Conservation (phyloP, 768 basidiomycete genomes). For the Lentinula raphanica region DNA sequence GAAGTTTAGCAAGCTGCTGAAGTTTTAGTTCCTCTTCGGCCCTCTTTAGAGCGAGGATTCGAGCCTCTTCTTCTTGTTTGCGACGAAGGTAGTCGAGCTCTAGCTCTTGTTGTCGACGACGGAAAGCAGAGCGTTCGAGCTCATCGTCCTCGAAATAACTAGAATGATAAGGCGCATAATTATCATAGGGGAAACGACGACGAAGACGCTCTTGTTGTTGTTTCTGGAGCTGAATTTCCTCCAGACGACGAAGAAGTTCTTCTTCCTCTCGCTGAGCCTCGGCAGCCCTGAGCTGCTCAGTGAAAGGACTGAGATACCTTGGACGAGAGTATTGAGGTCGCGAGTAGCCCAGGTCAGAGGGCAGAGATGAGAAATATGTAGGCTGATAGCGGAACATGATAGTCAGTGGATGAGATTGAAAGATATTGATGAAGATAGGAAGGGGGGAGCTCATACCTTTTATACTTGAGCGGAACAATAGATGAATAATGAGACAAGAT, state of each 20-base stretch:
- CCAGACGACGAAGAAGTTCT: constrained; percentile 9
- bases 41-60: constrained; percentile 1
- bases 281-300: constrained; percentile 27
- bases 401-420: not conserved
- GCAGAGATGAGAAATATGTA: not conserved
- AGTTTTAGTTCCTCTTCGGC: not conserved
- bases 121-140: not conserved
- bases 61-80: not conserved
- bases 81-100: not conserved
- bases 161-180: not conserved
- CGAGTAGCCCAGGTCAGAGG: not conserved
- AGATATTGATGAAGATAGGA: not conserved
- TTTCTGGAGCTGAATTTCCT: constrained; percentile 18
- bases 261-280: constrained; percentile 16
- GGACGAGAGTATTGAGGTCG: constrained; percentile 22
- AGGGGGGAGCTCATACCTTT: not conserved
- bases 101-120: not conserved
- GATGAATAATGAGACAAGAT: not conserved
- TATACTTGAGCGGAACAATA: not conserved
- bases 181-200: not conserved
- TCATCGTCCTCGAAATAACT: not conserved
- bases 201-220: not conserved
- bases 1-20: not conserved
- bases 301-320: constrained; percentile 32
- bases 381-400: constrained; percentile 5